phyloP scores from a whole-genome alignment of 495 filamentous ascomycete species.

The Xylaria grammica region DNA sequence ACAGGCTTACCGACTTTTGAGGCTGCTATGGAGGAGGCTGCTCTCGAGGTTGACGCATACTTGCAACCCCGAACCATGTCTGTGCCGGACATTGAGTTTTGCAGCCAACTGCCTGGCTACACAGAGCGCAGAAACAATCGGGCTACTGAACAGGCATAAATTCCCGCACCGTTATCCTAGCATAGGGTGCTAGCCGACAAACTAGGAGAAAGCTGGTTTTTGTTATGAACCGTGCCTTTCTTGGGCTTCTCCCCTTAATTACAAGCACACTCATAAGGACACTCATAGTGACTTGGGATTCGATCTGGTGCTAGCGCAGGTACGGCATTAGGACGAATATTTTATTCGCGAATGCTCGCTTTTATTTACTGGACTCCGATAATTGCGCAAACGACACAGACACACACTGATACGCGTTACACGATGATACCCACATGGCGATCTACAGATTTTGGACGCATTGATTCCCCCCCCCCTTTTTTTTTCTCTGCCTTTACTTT shows the following conservation, averaged over 20 bases:
- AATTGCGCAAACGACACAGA: conserved; percentile 1
- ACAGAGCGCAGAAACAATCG: conserved; percentile 25
- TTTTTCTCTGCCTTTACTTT: not conserved
- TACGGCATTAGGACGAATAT: not conserved
- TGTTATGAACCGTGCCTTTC: not conserved
- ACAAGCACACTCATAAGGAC: not conserved
- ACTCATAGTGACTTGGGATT: too few relatives aligned
- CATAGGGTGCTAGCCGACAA: too few relatives aligned
- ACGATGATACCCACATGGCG: conserved; percentile 17
- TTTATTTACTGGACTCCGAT: not conserved
- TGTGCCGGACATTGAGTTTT: conserved; percentile 34
- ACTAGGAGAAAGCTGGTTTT: too few relatives aligned
- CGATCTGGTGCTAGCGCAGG: not conserved
- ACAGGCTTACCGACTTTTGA: conserved; percentile 45
- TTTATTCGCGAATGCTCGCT: too few relatives aligned
- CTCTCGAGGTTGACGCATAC: conserved; percentile 50
- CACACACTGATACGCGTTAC: not conserved
- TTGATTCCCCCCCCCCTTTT: not conserved
- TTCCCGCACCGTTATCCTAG: not conserved
- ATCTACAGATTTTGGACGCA: not conserved
- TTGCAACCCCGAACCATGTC: conserved; percentile 52
- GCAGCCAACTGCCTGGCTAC: conserved; percentile 43
- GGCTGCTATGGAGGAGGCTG: conserved; percentile 32
- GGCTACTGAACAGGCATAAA: not conserved
- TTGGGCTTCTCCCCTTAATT: not conserved